Conservation (phyloP, 2,329 filamentous ascomycete species). For the Neoarthrinium moseri region DNA sequence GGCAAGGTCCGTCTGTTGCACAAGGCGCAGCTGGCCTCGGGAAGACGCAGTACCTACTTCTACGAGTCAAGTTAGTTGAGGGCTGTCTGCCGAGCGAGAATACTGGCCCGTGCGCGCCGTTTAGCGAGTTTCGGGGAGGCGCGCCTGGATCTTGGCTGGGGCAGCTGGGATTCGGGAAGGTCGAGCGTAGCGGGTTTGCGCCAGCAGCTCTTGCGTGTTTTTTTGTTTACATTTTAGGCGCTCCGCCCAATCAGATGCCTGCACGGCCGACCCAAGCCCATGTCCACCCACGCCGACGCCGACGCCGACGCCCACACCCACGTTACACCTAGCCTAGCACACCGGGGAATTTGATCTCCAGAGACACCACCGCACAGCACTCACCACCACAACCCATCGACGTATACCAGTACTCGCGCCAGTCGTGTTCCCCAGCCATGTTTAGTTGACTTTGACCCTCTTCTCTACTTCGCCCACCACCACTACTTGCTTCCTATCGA, state of each 20-base stretch:
- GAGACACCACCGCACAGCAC: background rate
- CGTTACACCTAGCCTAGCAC: background rate
- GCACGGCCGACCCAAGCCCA: background rate
- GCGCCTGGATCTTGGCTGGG: background rate
- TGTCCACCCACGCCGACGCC: background rate
- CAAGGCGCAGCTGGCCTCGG: too few species aligned
- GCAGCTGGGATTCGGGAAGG: too few species aligned
- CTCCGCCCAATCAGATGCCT: background rate
- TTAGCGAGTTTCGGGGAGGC: background rate
- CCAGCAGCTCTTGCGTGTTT: conserved; percentile 4
- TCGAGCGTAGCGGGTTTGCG: background rate
- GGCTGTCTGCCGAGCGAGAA: too few species aligned
- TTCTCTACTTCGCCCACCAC: background rate
- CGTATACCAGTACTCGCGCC: background rate
- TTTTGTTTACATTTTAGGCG: conserved; percentile 7
- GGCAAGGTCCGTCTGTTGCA: too few species aligned
- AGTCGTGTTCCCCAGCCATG: background rate
- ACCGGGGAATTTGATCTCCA: background rate
- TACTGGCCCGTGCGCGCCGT: background rate
- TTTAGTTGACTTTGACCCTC: background rate
- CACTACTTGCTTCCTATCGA: too few species aligned
- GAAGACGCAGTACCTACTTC: too few species aligned
- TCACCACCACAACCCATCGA: background rate
- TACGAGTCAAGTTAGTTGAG: too few species aligned
- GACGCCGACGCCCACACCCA: too few species aligned